Conservation (phyloP, 2,329 filamentous ascomycete genomes). For the Penicillium sp. region DNA sequence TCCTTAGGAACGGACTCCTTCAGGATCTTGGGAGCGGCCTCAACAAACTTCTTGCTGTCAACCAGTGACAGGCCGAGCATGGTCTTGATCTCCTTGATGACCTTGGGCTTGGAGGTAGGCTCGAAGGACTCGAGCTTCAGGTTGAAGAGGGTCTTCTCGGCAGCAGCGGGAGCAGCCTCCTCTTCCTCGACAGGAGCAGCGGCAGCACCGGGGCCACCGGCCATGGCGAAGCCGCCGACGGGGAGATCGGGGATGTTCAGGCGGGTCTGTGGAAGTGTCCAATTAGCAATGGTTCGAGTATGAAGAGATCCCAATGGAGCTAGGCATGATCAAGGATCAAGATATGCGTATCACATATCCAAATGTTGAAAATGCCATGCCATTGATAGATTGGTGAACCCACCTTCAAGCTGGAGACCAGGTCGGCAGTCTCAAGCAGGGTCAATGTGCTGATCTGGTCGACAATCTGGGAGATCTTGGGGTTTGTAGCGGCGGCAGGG, state of each 20-base stretch:
- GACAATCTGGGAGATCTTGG: conserved; percentile 93
- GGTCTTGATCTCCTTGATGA: conserved; percentile 99
- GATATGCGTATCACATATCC: neutral
- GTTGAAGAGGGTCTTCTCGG: conserved; percentile 96
- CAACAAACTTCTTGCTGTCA: conserved; percentile 99
- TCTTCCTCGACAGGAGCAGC: conserved; percentile 72
- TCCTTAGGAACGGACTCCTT: conserved; percentile 99
- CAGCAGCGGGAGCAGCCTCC: conserved; percentile 82
- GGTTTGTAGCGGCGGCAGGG: conserved; percentile 63
- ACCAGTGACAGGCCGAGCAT: conserved; percentile 94
- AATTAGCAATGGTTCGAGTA: neutral
- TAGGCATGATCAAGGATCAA: neutral
- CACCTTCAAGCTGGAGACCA: conserved; percentile 95
- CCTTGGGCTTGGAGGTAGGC: conserved; percentile 86
- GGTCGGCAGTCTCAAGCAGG: conserved; percentile 92
- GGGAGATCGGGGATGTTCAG: conserved; percentile 98
- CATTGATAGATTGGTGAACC: conserved; percentile 15
- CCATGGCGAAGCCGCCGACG: conserved; percentile 83
- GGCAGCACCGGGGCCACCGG: conserved; percentile 55
- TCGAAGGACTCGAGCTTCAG: conserved; percentile 93
- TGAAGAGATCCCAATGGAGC: conserved; percentile 6
- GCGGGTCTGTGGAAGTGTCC: conserved; percentile 62
- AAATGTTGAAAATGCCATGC: neutral
- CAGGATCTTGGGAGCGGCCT: conserved; percentile 96
- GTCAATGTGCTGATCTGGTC: conserved; percentile 99